A percentile compares a stretch with the other conserved stretches of the same genome.
These are phyloP conservation scores for Saturnispora besseyi DNA, from an alignment of 805 yeast species.

Conservation along the genomic window DNA sequence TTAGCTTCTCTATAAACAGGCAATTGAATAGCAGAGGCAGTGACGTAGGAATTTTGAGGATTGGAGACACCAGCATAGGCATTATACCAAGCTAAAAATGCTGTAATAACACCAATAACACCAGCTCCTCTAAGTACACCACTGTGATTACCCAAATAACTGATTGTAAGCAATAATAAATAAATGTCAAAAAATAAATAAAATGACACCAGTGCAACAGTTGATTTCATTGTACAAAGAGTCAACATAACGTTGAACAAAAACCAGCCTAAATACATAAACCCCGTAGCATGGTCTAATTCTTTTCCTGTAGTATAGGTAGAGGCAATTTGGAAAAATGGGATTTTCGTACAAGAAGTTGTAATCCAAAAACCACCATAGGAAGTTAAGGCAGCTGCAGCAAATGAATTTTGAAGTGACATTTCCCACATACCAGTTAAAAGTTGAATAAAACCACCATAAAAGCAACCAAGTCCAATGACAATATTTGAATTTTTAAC, in stretches of 20 bases:
- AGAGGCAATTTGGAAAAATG: slow-evolving; percentile 48
- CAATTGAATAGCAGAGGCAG: slow-evolving; percentile 24
- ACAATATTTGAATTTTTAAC: slow-evolving; percentile 51
- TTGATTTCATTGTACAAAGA: slow-evolving; percentile 48
- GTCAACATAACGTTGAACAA: slow-evolving; percentile 52
- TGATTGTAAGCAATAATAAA: slow-evolving; percentile 43
- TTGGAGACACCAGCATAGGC: slow-evolving; percentile 65
- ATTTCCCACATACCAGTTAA: slow-evolving; percentile 71
- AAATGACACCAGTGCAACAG: slow-evolving; percentile 42
- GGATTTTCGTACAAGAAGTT: slow-evolving; percentile 54
- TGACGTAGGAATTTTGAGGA: slow-evolving; percentile 51
- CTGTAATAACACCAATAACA: slow-evolving; percentile 48
- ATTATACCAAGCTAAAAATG: slow-evolving; percentile 59
- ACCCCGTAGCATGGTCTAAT: slow-evolving; percentile 44
- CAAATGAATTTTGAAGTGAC: slow-evolving; percentile 65
- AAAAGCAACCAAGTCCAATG: slow-evolving; percentile 57
- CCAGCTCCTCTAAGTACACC: slow-evolving; percentile 48
- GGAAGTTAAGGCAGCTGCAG: slow-evolving; percentile 52
- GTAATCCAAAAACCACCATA: slow-evolving; percentile 74
- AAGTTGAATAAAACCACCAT: slow-evolving; percentile 65
- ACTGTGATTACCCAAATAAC: slow-evolving; percentile 37
- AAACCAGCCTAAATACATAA: slow-evolving; percentile 53
- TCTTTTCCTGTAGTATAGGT: slow-evolving; percentile 37
- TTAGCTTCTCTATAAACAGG: slow-evolving; percentile 19
- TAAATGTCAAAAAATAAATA: slow-evolving; percentile 46